Conservation (phyloP, 225 moss, liverwort and hornwort species). For the Ulota crispa region DNA sequence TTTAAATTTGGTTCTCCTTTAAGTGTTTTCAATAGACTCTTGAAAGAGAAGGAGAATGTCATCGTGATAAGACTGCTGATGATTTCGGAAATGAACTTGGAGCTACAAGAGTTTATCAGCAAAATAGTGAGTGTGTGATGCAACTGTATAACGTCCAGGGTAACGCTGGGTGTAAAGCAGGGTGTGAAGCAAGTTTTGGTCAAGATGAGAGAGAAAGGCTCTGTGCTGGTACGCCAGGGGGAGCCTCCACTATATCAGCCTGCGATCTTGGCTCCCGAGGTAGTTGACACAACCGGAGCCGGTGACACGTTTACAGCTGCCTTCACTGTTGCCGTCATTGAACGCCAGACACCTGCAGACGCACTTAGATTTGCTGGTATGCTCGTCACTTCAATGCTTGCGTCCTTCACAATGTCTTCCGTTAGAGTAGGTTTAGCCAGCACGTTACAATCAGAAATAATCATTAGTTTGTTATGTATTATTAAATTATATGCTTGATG, state of each 20-base stretch:
- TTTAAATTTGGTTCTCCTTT: background rate
- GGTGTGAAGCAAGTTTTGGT: slow-evolving; percentile 72
- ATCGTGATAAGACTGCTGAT: background rate
- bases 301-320: slow-evolving; percentile 85
- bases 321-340: slow-evolving; percentile 63
- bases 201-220: slow-evolving; percentile 62
- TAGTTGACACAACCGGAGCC: slow-evolving; percentile 78
- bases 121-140: background rate
- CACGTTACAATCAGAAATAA: too few species aligned
- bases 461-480: too few species aligned
- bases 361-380: slow-evolving; percentile 72
- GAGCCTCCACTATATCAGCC: slow-evolving; percentile 35
- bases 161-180: slow-evolving; percentile 23
- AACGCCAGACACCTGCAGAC: slow-evolving; percentile 52
- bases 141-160: background rate
- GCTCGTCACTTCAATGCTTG: background rate
- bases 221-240: slow-evolving; percentile 39
- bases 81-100: background rate
- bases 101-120: background rate
- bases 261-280: slow-evolving; percentile 57
- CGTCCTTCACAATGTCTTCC: background rate
- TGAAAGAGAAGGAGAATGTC: background rate
- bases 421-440: too few species aligned
- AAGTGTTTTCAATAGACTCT: background rate
- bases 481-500: too few species aligned